A percentile compares a stretch with the other conserved stretches of the same genome.
phyloP scores from a whole-genome alignment of 176 grass and related monocot genomes.

The Carex kokanica region DNA sequence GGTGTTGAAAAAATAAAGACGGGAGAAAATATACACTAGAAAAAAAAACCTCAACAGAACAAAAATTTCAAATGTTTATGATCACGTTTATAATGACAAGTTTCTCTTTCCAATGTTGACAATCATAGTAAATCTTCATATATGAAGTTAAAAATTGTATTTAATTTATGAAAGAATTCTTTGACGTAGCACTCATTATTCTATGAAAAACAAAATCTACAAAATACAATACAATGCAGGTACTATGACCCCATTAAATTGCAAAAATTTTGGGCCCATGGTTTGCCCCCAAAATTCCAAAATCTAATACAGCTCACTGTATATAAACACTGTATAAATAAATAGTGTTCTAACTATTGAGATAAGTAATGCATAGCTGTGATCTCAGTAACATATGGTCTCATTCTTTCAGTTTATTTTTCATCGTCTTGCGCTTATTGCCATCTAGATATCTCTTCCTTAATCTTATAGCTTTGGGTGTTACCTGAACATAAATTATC shows the following conservation, averaged over 20 bases:
- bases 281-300: conserved; percentile 7
- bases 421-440: conserved; percentile 98
- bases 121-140: neutral
- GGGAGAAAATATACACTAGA: too few species aligned
- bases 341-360: conserved; percentile 16
- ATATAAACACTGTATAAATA: conserved; percentile 34
- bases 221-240: neutral
- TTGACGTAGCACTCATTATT: neutral
- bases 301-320: conserved; percentile 4
- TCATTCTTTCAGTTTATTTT: conserved; percentile 69
- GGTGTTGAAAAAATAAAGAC: too few species aligned
- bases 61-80: too few species aligned
- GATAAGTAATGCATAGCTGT: neutral
- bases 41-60: too few species aligned
- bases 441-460: conserved; percentile 91
- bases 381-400: conserved; percentile 22
- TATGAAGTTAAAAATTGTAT: neutral
- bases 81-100: neutral
- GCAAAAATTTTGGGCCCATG: conserved; percentile 14
- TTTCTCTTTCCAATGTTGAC: neutral
- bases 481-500: conserved; percentile 54
- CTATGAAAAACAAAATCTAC: neutral
- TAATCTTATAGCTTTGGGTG: conserved; percentile 78
- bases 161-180: neutral
- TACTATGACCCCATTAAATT: conserved; percentile 2